Base-by-base conservation (phyloP, 1,284 basidiomycete genomes). In the Lentinus polychrous region DNA sequence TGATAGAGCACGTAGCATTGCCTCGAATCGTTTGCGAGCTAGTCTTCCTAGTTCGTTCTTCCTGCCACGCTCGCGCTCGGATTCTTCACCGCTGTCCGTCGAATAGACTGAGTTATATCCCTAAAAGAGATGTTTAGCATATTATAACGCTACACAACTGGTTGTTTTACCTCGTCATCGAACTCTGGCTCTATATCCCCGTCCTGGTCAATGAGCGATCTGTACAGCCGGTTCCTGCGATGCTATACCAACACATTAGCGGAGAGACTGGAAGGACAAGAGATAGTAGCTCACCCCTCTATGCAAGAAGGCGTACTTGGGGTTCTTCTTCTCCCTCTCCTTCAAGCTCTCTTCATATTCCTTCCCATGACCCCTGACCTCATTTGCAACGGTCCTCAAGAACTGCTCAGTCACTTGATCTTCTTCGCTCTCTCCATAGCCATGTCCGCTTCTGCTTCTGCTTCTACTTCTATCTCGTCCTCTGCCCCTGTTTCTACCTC, bases 41-140 rank as follows among this genome's bases (percentile, higher is more conserved):
- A 91, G 68, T 58, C 73, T 79, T 1, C 92, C 91, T 0, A 99
- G 74, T 22, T 72, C 72, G 34, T 74, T 84, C 68, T 88, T 94
- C 33, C 79, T 78, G 8, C 73, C 74, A 11, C 81, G 76, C 60
- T 95, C 92, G 15, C 81, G 76, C 61, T 99, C 95, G 2, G 87
- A 91, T 48, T 95, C 94, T 66, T 98, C 94, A 6, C 83, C 93
- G 34, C 93, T 93, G 65, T 98, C 95, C 11, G 91, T 94, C 0
- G 94, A 96, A 66, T 94, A 95, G 3, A 94, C 73, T 0, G 90
- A 92, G 55, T 92, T 86, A 60, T 91, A 89, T 4, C 94, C 93
- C 91, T 94, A 60, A 27, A 48, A 15, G 8, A 22, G 11, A 17
- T 42, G 41, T 27, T 33, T 6, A 37, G 35, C n/a, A 15, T 6